phyloP scores from a whole-genome alignment of 116 monocot species.

The Zostera marina region DNA sequence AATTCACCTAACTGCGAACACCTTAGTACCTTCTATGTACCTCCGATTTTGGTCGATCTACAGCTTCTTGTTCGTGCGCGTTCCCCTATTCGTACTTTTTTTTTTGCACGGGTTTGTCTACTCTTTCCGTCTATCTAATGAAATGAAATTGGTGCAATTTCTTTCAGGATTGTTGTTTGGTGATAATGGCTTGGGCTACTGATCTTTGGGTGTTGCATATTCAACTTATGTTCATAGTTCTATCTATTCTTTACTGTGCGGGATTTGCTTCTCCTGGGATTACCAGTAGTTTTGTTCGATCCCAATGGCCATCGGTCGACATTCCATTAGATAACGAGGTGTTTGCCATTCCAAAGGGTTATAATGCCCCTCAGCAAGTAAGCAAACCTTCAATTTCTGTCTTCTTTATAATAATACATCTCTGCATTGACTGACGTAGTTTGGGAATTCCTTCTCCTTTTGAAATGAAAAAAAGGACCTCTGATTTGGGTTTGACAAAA shows the following conservation, averaged over 20 bases:
- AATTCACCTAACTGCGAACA: too few species aligned
- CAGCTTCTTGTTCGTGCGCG: too few species aligned
- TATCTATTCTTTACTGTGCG: not conserved
- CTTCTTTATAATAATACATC: not conserved
- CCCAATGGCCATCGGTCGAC: conserved; percentile 58
- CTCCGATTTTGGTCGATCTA: too few species aligned
- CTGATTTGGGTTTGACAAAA: too few species aligned
- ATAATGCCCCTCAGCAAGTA: conserved; percentile 33
- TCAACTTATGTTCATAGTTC: not conserved
- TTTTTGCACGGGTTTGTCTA: too few species aligned
- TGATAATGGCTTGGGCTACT: not conserved
- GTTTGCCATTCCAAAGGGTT: conserved; percentile 65
- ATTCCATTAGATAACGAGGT: conserved; percentile 65
- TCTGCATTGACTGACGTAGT: not conserved
- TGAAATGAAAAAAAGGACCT: not conserved
- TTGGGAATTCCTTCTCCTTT: not conserved
- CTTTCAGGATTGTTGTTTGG: not conserved
- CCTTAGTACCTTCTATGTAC: too few species aligned
- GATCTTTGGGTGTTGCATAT: not conserved
- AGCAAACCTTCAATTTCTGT: not conserved
- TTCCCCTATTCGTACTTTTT: too few species aligned
- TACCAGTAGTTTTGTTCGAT: conserved; percentile 30
- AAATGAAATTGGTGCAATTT: not conserved
- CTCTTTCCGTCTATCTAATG: too few species aligned
- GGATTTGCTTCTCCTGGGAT: not conserved